Base-by-base conservation (phyloP, 208 protist genomes). In the Leishmania turanica region DNA sequence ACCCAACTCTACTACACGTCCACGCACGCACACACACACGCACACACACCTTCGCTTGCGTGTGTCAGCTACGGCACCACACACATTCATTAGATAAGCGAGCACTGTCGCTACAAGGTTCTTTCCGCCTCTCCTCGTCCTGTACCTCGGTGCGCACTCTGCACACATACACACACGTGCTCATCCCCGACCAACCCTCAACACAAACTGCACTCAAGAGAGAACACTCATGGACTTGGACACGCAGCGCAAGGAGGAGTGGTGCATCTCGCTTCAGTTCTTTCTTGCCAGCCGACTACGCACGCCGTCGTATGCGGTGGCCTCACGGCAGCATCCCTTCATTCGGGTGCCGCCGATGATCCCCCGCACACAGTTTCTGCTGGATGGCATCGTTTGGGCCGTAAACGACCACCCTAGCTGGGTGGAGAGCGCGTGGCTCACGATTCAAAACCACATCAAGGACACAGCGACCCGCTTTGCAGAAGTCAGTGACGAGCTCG, bases 311-410 rank as follows among this genome's bases (percentile, higher is more conserved):
- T 94, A 89, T 74, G 75, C 74, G n/a, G 81, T 81, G 17, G 89
- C 86, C 17, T 75, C 74, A 2, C 84, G 88, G 3, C 74, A 78
- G 54, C 73, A 90, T 53, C 87, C 86, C 27, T 70, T 85, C 53
- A 77, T 91, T 8, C 66, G 54, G 31, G 84, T 92, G 19, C 93
- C 93, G 3, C 65, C 89, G 15, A 86, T 89, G 78, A 79, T 95
- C 2, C 87, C 90, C 15, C 93, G 93, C 75, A 90, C 91, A 17
- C 93, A 96, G 78, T 87, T 92, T 69, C 71, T 96, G 37, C 82
- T 96, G 19, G 93, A 96, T 69, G 93, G 91, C 49, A 56, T 96
- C 27, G 85, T 95, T 51, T 96, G 93, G 91, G 85, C 90, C 13
- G 74, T 95, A 40, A 87, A 90, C 42, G 93, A 96, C 78, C 81